Evolutionary conservation across 805 yeast species (phyloP).

Genomic region (Yarrowia osloensis): DNA sequence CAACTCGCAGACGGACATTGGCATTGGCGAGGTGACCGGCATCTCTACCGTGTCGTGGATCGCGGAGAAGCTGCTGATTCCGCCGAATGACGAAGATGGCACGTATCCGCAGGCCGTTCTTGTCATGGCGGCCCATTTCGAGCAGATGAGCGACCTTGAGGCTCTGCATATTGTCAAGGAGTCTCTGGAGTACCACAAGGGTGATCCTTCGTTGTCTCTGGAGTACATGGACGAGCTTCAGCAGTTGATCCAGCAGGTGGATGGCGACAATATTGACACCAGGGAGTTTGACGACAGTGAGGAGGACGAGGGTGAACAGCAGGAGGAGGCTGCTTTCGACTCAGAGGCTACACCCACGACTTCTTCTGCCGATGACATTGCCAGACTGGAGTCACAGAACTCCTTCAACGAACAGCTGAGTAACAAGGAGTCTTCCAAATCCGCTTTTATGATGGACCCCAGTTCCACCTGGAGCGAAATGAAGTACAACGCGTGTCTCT

Average conservation of each 20-base stretch:
- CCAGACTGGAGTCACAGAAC: background rate
- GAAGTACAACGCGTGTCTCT: background rate
- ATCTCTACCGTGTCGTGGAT: background rate
- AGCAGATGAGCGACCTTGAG: conserved; percentile 44
- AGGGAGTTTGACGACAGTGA: background rate
- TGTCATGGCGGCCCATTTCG: conserved; percentile 49
- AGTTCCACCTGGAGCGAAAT: background rate
- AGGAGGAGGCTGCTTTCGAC: background rate
- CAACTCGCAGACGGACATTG: background rate
- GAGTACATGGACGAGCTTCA: conserved; percentile 3
- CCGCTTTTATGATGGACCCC: background rate
- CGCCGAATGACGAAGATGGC: conserved; percentile 5
- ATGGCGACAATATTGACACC: conserved; percentile 1
- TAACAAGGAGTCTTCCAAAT: background rate
- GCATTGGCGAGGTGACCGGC: conserved; percentile 5
- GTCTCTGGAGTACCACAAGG: conserved; percentile 9
- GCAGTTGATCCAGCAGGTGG: background rate
- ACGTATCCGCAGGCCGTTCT: conserved; percentile 35
- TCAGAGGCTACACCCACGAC: background rate
- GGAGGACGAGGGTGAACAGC: background rate
- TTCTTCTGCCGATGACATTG: background rate
- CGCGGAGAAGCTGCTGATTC: conserved; percentile 17
- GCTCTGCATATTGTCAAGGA: conserved; percentile 37
- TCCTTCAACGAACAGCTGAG: background rate
- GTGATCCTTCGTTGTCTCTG: background rate